Conservation (phyloP, 208 protist genomes). For the Dictyostelium gargantuum region DNA sequence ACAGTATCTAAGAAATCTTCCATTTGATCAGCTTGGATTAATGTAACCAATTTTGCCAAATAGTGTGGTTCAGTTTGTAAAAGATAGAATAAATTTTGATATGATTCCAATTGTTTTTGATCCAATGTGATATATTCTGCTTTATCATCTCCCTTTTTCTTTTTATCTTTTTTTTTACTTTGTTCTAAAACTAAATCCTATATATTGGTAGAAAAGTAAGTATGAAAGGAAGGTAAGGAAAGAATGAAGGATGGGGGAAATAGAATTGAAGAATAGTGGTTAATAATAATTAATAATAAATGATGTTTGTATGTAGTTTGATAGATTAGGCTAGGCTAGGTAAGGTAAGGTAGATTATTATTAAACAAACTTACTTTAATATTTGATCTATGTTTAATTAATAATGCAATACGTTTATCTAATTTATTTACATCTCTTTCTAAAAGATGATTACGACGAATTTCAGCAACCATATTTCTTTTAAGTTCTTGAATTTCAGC, state of each 20-base stretch:
- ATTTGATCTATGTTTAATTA: conserved; percentile 76
- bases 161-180: conserved; percentile 14
- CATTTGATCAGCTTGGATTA: conserved; percentile 70
- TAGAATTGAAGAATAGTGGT: too few species aligned
- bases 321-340: too few species aligned
- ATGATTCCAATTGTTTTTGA: conserved; percentile 66
- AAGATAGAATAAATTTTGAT: conserved; percentile 87
- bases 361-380: conserved; percentile 52
- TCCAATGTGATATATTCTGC: not conserved
- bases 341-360: too few species aligned
- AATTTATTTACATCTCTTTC: conserved; percentile 80
- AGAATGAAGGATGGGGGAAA: too few species aligned
- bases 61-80: conserved; percentile 87
- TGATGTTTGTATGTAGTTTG: too few species aligned
- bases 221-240: too few species aligned
- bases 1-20: conserved; percentile 84
- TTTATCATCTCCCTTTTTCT: conserved; percentile 31
- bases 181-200: conserved; percentile 23
- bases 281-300: not conserved
- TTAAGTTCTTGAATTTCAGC: conserved; percentile 80
- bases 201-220: too few species aligned
- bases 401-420: conserved; percentile 84
- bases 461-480: conserved; percentile 79
- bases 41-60: conserved; percentile 79
- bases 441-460: conserved; percentile 77